Base-by-base conservation (phyloP, 192 early-diverging fungal species). In the Coemansia sp. region DNA sequence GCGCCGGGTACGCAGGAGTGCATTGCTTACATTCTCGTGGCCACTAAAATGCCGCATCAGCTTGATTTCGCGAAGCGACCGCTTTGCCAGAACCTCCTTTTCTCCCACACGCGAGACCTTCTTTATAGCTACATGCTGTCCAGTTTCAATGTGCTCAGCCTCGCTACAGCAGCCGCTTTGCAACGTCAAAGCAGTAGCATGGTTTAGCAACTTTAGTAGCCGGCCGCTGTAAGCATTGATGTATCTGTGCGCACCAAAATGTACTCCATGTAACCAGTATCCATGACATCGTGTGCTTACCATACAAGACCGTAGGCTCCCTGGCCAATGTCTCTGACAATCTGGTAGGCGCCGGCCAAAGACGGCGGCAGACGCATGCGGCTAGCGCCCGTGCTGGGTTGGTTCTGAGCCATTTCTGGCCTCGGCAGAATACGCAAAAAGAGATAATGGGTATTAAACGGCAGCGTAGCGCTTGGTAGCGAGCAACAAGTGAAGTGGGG, bases 121-220 rank as follows among this genome's bases (percentile, higher is more conserved):
- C 67, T 98, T 98, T 77, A 98, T 95, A 47, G 94, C 94, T 10
- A 97, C 90, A 57, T 90, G 87, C 59, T 83, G 70, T 10, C 87
- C 86, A 6, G 85, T 91, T 56, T 90, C 84, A 13, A 83, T 80
- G 63, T 91, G 85, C 54, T 87, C 87, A 27, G 91, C 94, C 56
- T 90, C 89, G 68, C 91, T 93, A 64, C 27, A 49, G n/a, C n/a
- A n/a, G n/a, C n/a, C n/a, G n/a, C n/a, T n/a, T n/a, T n/a, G n/a
- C n/a, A n/a, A n/a, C n/a, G n/a, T n/a, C n/a, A n/a, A 34, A 50
- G 42, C 39, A 56, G 15, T 7, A 14, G 60, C 23, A 8, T 22
- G 29, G 3, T 31, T 3, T 30, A 52, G 48, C 22, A 62, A n/a
- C n/a, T n/a, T n/a, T n/a, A n/a, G n/a, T n/a, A n/a, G n/a, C n/a